phyloP scores from a whole-genome alignment of 1,284 basidiomycete genomes.

The Agroathelia rolfsii region DNA sequence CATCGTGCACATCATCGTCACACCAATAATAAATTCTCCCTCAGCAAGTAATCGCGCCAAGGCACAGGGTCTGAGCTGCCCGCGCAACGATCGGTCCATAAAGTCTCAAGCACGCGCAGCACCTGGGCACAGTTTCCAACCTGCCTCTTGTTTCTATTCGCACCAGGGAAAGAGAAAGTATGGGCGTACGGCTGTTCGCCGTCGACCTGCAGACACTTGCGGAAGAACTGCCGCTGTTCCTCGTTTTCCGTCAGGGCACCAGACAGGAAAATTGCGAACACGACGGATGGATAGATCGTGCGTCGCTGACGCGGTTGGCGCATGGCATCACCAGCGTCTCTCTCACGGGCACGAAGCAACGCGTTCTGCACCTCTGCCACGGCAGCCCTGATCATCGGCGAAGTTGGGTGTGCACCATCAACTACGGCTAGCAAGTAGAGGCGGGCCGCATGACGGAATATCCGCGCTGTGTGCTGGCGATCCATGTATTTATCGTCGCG shows the following conservation, averaged over 20 bases:
- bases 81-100: too few relatives aligned
- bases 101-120: slow-evolving; percentile 39
- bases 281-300: slow-evolving; percentile 41
- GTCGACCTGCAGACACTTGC: slow-evolving; percentile 35
- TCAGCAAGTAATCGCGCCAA: slow-evolving; percentile 4
- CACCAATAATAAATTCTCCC: too few relatives aligned
- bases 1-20: too few relatives aligned
- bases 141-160: slow-evolving; percentile 37
- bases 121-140: slow-evolving; percentile 59
- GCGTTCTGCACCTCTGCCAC: slow-evolving; percentile 49
- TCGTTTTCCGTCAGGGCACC: slow-evolving; percentile 54
- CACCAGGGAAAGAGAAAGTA: too few relatives aligned
- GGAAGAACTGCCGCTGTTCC: slow-evolving; percentile 34
- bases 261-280: slow-evolving; percentile 65
- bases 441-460: slow-evolving; percentile 64
- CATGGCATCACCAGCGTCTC: slow-evolving; percentile 9
- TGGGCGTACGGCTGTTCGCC: too few relatives aligned
- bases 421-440: slow-evolving; percentile 67
- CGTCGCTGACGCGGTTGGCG: slow-evolving; percentile 15
- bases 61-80: slow-evolving; percentile 14
- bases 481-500: too few relatives aligned
- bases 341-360: slow-evolving; percentile 35
- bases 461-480: slow-evolving; percentile 50
- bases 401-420: slow-evolving; percentile 54
- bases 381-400: slow-evolving; percentile 46